These are phyloP conservation scores for Nannochloropsis oceanica DNA, from an alignment of 108 stramenopile genomes.

Conservation along the genomic window DNA sequence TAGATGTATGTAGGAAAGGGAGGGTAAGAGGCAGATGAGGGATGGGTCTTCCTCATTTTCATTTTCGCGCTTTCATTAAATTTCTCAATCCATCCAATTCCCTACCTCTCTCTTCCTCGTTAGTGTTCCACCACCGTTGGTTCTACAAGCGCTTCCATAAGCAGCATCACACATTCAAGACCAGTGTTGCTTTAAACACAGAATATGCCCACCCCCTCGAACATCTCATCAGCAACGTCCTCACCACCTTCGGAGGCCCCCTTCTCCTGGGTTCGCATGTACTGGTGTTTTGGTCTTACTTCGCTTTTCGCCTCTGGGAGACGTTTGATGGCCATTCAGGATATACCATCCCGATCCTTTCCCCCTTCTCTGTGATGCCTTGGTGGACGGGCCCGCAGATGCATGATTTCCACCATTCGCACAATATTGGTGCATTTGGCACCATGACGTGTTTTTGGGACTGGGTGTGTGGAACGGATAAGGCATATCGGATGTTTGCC, in stretches of 20 bases:
- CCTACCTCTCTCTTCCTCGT: neutral
- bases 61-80: too few relatives aligned
- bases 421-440: neutral
- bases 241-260: neutral
- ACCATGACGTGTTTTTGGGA: neutral
- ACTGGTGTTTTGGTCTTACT: neutral
- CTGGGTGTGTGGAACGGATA: neutral
- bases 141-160: constrained; percentile 3
- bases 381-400: neutral
- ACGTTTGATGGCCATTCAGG: neutral
- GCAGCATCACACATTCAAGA: neutral
- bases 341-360: neutral
- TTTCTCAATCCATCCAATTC: neutral
- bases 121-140: neutral
- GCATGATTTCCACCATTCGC: neutral
- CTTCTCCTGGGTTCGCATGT: neutral
- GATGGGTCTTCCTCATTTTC: too few relatives aligned
- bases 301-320: neutral
- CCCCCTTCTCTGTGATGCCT: neutral
- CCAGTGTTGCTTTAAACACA: neutral
- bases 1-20: neutral
- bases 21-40: neutral
- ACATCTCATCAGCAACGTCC: neutral
- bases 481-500: neutral
- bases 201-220: neutral